Conservation (phyloP, 495 filamentous ascomycete genomes). For the Melanomma pulvis-pyrius region DNA sequence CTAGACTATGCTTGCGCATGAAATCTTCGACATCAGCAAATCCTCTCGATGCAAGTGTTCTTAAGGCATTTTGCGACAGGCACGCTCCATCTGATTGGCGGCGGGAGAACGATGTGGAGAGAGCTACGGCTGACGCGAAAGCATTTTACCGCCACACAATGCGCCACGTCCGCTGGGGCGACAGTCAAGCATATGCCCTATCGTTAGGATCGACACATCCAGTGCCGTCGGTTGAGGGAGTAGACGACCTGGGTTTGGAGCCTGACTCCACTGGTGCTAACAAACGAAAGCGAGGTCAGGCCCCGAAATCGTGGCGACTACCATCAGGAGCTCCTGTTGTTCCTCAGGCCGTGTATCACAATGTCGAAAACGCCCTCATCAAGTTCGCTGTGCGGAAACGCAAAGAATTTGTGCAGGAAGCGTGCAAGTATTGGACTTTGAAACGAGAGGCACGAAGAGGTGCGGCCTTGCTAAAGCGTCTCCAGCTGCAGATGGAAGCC, state of each 20-base stretch:
- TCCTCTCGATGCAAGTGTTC: slow-evolving; percentile 81
- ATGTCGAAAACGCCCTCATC: slow-evolving; percentile 75
- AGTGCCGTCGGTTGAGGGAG: slow-evolving; percentile 58
- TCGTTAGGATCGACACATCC: slow-evolving; percentile 69
- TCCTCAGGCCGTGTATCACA: slow-evolving; percentile 78
- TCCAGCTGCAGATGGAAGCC: slow-evolving; percentile 91
- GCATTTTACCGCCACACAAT: slow-evolving; percentile 86
- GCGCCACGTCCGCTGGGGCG: slow-evolving; percentile 84
- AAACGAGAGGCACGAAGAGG: slow-evolving; percentile 92
- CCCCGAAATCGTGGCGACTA: slow-evolving; percentile 83
- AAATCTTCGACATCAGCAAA: slow-evolving; percentile 79
- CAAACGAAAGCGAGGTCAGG: slow-evolving; percentile 69
- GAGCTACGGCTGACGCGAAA: slow-evolving; percentile 66
- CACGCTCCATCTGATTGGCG: slow-evolving; percentile 91
- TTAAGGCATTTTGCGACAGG: slow-evolving; percentile 96
- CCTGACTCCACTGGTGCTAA: slow-evolving; percentile 63
- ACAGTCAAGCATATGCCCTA: slow-evolving; percentile 84
- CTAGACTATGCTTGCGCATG: slow-evolving; percentile 92
- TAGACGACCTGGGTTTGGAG: slow-evolving; percentile 35
- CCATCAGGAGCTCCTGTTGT: slow-evolving; percentile 95
- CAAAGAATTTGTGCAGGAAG: slow-evolving; percentile 88
- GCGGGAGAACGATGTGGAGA: slow-evolving; percentile 77
- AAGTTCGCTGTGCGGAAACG: slow-evolving; percentile 79
- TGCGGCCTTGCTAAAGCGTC: slow-evolving; percentile 84
- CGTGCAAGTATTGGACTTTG: slow-evolving; percentile 95